Conservation (phyloP, 768 basidiomycete species). For the Floccularia luteovirens region DNA sequence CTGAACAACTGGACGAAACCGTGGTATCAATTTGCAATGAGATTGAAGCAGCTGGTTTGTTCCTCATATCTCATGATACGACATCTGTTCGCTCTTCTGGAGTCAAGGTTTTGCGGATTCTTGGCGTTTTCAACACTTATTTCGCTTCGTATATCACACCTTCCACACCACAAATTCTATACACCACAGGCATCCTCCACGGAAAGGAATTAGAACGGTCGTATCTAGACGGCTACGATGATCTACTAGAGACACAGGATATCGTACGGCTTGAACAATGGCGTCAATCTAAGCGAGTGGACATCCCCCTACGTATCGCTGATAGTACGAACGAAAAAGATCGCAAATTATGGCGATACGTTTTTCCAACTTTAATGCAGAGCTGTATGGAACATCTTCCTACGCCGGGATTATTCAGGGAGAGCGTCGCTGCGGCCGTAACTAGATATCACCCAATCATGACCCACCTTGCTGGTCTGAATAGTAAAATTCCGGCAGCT, state of each 20-base stretch:
- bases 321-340: constrained; percentile 67
- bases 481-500: constrained; percentile 41
- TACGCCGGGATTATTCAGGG: constrained; percentile 47
- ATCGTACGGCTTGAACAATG: constrained; percentile 59
- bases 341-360: constrained; percentile 64
- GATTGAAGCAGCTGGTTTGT: constrained; percentile 66
- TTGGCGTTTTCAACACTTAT: constrained; percentile 41
- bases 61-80: constrained; percentile 58
- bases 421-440: constrained; percentile 59
- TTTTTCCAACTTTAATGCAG: constrained; percentile 62
- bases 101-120: constrained; percentile 52
- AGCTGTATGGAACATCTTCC: constrained; percentile 40
- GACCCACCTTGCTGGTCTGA: constrained; percentile 67
- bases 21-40: constrained; percentile 42
- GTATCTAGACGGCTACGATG: constrained; percentile 56
- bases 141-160: constrained; percentile 28
- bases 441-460: constrained; percentile 68
- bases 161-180: constrained; percentile 19
- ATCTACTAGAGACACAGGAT: constrained; percentile 56
- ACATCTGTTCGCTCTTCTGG: constrained; percentile 49
- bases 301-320: constrained; percentile 59
- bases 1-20: constrained; percentile 32
- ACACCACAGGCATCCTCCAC: constrained; percentile 47
- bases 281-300: constrained; percentile 46
- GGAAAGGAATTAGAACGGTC: constrained; percentile 34